Conservation (phyloP, 768 basidiomycete species). For the Trichaptum fuscoviolaceum region DNA sequence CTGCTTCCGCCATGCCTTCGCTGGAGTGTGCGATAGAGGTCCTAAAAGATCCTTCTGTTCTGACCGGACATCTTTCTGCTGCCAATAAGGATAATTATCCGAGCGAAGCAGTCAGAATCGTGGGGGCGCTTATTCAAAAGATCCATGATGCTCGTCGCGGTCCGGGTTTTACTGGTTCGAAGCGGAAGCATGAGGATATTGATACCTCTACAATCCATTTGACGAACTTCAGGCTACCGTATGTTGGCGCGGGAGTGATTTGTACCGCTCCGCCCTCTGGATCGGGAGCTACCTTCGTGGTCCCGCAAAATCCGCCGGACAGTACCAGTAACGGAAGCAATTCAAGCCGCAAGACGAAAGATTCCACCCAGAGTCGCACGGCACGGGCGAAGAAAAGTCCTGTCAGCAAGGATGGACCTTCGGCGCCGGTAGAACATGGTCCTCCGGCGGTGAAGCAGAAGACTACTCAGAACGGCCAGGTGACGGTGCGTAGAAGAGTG, state of each 20-base stretch:
- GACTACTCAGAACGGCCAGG: neutral
- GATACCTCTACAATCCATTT: neutral
- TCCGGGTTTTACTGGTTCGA: neutral
- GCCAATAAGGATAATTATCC: neutral
- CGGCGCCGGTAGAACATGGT: neutral
- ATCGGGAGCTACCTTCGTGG: neutral
- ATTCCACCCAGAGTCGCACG: neutral
- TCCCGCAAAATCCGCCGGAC: neutral
- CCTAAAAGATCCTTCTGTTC: neutral
- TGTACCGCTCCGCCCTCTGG: neutral
- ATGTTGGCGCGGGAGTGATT: neutral
- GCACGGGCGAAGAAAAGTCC: neutral
- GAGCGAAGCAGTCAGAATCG: neutral
- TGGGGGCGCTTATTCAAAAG: neutral
- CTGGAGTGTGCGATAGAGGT: neutral
- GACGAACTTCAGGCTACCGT: neutral
- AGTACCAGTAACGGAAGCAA: neutral
- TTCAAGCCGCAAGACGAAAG: neutral
- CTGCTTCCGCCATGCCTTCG: neutral
- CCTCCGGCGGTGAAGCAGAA: neutral
- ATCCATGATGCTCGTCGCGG: neutral
- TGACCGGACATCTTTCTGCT: neutral
- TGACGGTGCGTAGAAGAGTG: neutral
- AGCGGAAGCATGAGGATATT: neutral
- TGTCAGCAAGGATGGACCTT: neutral